These are phyloP conservation scores for Curvularia spicifera DNA, from an alignment of 2,329 filamentous ascomycete species.

Conservation along the genomic window DNA sequence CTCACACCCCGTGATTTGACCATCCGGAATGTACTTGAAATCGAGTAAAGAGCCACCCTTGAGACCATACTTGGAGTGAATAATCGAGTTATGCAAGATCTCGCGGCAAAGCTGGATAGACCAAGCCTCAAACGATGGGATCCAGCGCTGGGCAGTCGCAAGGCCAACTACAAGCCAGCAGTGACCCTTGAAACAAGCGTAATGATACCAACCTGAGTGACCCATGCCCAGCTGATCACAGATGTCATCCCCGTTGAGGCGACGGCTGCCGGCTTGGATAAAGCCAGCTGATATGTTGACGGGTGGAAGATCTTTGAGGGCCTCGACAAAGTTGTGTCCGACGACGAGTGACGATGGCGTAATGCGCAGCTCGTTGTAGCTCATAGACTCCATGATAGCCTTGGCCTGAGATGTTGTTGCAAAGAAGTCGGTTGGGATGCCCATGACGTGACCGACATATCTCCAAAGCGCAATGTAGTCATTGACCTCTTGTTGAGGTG, in stretches of 20 bases:
- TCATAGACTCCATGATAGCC: background rate
- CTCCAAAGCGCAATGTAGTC: constrained; percentile 5
- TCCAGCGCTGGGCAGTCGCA: constrained; percentile 1
- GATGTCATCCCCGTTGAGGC: constrained; percentile 1
- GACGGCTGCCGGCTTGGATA: constrained; percentile 1
- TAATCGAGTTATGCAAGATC: background rate
- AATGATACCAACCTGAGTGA: background rate
- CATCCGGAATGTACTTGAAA: constrained; percentile 3
- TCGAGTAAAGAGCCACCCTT: constrained; percentile 1
- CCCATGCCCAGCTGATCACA: constrained; percentile 2
- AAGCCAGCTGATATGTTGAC: constrained; percentile 4
- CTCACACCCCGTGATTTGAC: constrained; percentile 1
- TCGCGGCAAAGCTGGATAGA: constrained; percentile 1
- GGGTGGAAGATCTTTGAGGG: constrained; percentile 2
- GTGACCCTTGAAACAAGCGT: constrained; percentile 3
- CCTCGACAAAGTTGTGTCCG: constrained; percentile 2
- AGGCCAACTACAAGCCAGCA: constrained; percentile 1
- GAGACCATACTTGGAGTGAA: constrained; percentile 4
- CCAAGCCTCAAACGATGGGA: constrained; percentile 2
- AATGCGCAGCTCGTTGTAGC: constrained; percentile 1
- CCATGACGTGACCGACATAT: background rate
- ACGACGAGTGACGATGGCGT: constrained; percentile 1
- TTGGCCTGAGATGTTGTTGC: constrained; percentile 2
- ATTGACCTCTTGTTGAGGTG: constrained; percentile 1
- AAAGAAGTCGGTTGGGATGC: constrained; percentile 1